Percentiles rank a stretch among this genome's conserved stretches.
Conservation (phyloP, 306 rosid genomes). For the Purshia tridentata region DNA sequence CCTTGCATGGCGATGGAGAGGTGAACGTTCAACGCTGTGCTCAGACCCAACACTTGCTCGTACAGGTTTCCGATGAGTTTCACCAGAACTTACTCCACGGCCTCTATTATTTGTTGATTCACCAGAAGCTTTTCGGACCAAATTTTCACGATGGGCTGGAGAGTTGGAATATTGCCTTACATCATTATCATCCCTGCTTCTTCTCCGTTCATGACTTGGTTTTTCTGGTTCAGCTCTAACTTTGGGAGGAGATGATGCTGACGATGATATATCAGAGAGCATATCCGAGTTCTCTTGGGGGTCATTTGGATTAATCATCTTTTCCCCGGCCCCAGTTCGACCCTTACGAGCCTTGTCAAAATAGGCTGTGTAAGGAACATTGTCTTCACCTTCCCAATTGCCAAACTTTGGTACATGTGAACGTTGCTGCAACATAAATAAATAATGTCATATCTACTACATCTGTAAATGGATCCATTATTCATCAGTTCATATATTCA, state of each 20-base stretch:
- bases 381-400: slow-evolving; percentile 76
- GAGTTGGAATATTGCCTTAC: slow-evolving; percentile 51
- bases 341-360: slow-evolving; percentile 89
- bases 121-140: slow-evolving; percentile 35
- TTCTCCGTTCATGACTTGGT: slow-evolving; percentile 39
- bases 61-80: slow-evolving; percentile 53
- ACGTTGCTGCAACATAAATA: slow-evolving; percentile 66
- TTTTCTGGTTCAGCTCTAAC: slow-evolving; percentile 33
- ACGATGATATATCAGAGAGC: slow-evolving; percentile 38
- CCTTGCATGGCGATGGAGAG: slow-evolving; percentile 74
- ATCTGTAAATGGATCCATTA: slow-evolving; percentile 19
- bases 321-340: slow-evolving; percentile 61
- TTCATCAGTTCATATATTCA: not conserved
- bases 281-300: slow-evolving; percentile 65
- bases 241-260: slow-evolving; percentile 47
- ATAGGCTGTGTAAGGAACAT: slow-evolving; percentile 90
- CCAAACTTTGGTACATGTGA: slow-evolving; percentile 89
- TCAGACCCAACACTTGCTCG: slow-evolving; percentile 58
- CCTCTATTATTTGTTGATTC: slow-evolving; percentile 43
- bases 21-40: slow-evolving; percentile 74
- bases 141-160: slow-evolving; percentile 55
- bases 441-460: slow-evolving; percentile 24
- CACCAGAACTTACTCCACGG: slow-evolving; percentile 51
- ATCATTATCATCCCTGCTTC: slow-evolving; percentile 61
- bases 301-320: slow-evolving; percentile 82